These are phyloP conservation scores for Delitschia confertaspora DNA, from an alignment of 495 filamentous ascomycete species.

Conservation along the genomic window DNA sequence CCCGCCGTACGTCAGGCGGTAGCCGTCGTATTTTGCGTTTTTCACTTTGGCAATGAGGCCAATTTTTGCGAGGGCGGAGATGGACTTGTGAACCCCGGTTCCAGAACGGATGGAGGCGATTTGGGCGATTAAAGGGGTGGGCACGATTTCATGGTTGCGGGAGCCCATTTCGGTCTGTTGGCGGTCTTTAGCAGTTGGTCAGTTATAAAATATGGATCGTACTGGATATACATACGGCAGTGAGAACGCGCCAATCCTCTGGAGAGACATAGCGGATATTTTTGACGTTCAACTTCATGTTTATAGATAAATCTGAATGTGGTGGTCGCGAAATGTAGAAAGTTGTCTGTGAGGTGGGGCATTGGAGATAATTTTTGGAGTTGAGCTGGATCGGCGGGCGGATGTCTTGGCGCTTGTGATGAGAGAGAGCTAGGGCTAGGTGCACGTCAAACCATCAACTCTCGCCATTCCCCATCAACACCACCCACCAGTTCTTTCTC, in stretches of 20 bases:
- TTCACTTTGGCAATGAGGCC: constrained; percentile 86
- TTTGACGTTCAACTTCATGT: constrained; percentile 90
- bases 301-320: constrained; percentile 18
- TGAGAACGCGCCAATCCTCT: constrained; percentile 93
- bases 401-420: constrained; percentile 2
- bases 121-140: constrained; percentile 77
- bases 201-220: constrained; percentile 29
- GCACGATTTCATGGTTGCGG: constrained; percentile 94
- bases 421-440: background rate
- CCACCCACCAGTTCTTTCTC: background rate
- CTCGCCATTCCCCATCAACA: constrained; percentile 4
- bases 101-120: constrained; percentile 72
- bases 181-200: constrained; percentile 32
- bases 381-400: constrained; percentile 4
- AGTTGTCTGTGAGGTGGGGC: background rate
- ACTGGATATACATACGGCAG: constrained; percentile 56
- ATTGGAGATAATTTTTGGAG: background rate
- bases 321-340: background rate
- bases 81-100: constrained; percentile 68
- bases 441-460: constrained; percentile 1
- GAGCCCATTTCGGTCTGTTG: constrained; percentile 79
- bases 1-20: constrained; percentile 92
- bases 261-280: constrained; percentile 80
- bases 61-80: constrained; percentile 85
- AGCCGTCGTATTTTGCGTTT: constrained; percentile 96